Evolutionary conservation across 1,139 yeast species (phyloP).

Genomic region (Protomyces inouyei): DNA sequence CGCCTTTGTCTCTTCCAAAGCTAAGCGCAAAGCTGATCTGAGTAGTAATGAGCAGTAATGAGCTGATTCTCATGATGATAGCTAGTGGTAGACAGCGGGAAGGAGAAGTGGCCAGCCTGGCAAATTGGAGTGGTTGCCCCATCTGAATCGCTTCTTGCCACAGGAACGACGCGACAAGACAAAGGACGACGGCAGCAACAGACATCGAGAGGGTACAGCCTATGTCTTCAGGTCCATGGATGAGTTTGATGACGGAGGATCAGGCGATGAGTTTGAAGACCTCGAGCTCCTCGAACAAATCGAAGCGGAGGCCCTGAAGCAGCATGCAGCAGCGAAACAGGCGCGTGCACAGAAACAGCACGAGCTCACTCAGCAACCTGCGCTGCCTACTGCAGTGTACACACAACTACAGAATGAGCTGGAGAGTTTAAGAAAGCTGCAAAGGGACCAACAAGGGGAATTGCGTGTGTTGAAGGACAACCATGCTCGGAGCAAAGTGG

Average conservation of each 20-base stretch:
- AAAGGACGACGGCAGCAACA: not conserved
- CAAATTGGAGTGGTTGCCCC: not conserved
- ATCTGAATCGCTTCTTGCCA: not conserved
- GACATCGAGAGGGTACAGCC: not conserved
- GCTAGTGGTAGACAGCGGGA: not conserved
- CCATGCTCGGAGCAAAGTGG: constrained; percentile 5
- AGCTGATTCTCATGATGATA: not conserved
- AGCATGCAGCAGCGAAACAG: constrained; percentile 16
- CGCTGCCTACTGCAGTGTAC: not conserved
- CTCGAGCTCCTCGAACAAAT: constrained; percentile 15
- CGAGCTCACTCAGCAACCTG: not conserved
- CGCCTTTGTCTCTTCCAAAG: not conserved
- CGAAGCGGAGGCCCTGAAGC: constrained; percentile 11
- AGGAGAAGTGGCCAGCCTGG: not conserved
- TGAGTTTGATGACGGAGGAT: not conserved
- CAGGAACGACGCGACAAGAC: no score
- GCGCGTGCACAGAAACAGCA: not conserved
- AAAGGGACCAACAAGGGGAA: constrained; percentile 13
- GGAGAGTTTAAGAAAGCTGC: not conserved
- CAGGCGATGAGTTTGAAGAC: constrained; percentile 19
- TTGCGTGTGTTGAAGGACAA: constrained; percentile 7
- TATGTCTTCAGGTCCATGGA: not conserved
- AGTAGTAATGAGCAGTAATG: not conserved
- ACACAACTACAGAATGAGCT: not conserved
- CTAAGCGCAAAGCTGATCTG: not conserved